A percentile compares a stretch with the other conserved stretches of the same genome.
phyloP scores from a whole-genome alignment of 768 basidiomycete species.

The Amanita molliuscula region DNA sequence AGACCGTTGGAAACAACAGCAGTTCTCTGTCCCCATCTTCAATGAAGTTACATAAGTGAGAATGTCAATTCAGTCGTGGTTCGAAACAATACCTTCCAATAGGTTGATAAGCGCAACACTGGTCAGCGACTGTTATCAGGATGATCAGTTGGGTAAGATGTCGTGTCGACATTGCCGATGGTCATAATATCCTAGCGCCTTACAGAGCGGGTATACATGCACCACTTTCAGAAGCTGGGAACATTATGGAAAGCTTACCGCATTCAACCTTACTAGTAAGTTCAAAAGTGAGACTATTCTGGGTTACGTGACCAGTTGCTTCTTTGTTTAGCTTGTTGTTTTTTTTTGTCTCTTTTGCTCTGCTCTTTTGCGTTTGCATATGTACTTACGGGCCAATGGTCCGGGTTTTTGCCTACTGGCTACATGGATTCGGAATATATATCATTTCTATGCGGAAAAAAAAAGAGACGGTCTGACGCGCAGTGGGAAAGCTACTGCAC shows the following conservation, averaged over 20 bases:
- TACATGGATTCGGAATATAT: no score
- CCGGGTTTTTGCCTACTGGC: no score
- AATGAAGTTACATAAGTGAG: background rate
- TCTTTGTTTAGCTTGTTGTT: no score
- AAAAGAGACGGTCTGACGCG: no score
- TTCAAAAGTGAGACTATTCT: no score
- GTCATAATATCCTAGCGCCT: background rate
- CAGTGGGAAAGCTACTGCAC: no score
- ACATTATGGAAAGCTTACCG: background rate
- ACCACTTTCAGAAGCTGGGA: background rate
- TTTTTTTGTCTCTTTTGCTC: no score
- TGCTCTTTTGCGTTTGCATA: no score
- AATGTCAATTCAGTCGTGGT: background rate
- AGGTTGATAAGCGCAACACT: constrained; percentile 1
- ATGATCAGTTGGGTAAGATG: background rate
- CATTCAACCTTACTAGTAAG: no score
- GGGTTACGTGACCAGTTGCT: no score
- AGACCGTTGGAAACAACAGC: constrained; percentile 48
- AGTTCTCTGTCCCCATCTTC: constrained; percentile 79
- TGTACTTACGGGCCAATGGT: no score
- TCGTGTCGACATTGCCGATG: background rate
- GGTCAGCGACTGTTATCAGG: background rate
- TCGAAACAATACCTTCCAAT: constrained; percentile 2
- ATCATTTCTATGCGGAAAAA: no score
- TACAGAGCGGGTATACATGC: background rate